A percentile compares a stretch with the other conserved stretches of the same genome.
Conservation (phyloP, 208 protist species). For the Phytomonas sp. region DNA sequence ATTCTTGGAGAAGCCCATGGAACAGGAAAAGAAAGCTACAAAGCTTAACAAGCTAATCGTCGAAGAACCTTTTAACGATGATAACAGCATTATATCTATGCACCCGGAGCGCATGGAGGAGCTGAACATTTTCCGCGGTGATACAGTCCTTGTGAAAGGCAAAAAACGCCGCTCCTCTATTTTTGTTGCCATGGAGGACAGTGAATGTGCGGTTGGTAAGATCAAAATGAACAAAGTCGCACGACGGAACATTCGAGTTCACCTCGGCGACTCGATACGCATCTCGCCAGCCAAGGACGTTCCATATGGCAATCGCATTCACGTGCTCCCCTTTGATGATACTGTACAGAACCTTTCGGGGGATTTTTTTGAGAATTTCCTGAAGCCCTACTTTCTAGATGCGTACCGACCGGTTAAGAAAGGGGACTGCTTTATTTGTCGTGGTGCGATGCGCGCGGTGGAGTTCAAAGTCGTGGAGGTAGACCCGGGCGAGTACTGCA, state of each 20-base stretch:
- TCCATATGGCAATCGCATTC: slow-evolving; percentile 97
- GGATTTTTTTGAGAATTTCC: slow-evolving; percentile 99
- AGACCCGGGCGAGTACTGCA: slow-evolving; percentile 97
- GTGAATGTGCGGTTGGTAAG: slow-evolving; percentile 90
- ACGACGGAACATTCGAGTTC: slow-evolving; percentile 98
- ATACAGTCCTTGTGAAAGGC: slow-evolving; percentile 97
- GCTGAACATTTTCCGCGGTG: slow-evolving; percentile 98
- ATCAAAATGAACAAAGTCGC: slow-evolving; percentile 99
- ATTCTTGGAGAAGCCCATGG: not conserved
- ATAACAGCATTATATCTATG: slow-evolving; percentile 97
- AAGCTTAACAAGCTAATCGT: slow-evolving; percentile 96
- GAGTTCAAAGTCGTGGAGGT: slow-evolving; percentile 99
- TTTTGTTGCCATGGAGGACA: slow-evolving; percentile 95
- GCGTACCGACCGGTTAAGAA: slow-evolving; percentile 99
- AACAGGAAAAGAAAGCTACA: slow-evolving; percentile 15
- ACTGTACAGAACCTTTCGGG: slow-evolving; percentile 98
- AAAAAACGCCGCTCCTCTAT: slow-evolving; percentile 97
- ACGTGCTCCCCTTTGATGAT: slow-evolving; percentile 99
- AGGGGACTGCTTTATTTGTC: slow-evolving; percentile 96
- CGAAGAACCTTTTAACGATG: slow-evolving; percentile 96
- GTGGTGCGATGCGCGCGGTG: slow-evolving; percentile 97
- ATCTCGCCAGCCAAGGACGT: slow-evolving; percentile 95
- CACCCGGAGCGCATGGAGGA: slow-evolving; percentile 94
- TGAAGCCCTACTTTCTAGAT: slow-evolving; percentile 99
- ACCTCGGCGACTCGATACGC: slow-evolving; percentile 96